Evolutionary conservation across 2,329 filamentous ascomycete genomes (phyloP), one percentile per base, ranked within the genome.

Genomic region (Arthrobotrys sphaeroides): DNA sequence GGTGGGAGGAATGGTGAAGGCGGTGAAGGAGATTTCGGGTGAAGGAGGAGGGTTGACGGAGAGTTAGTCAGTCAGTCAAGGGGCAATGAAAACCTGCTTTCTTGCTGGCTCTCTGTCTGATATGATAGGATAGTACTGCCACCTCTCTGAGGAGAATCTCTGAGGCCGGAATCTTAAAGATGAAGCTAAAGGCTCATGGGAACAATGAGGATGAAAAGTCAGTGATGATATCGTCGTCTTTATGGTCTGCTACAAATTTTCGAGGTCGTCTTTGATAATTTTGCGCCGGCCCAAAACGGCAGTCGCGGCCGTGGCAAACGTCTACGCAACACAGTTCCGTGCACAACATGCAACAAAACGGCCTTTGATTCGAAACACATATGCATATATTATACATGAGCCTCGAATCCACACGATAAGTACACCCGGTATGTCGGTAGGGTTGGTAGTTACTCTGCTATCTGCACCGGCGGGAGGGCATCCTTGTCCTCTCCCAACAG

Each of bases 401-500:
- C n/a, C n/a, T n/a, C n/a, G n/a, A n/a, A n/a, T n/a, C n/a, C n/a
- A n/a, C n/a, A n/a, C n/a, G n/a, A n/a, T n/a, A n/a, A n/a, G n/a
- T n/a, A n/a, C n/a, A n/a, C n/a, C n/a, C n/a, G n/a, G n/a, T n/a
- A n/a, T n/a, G n/a, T n/a, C n/a, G n/a, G 28, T 33, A 5, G 28
- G 10, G 28, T 33, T 5, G 10, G 28, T 33, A 24, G 16, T n/a
- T 49, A 73, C 13, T 73, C 69, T 57, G 83, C 81, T 65, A 77
- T 80, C 43, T 83, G 81, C 61, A 81, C 79, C 45, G 82, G 82
- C 0, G 86, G 87, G 76, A 88, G 74, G 84, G 82, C 45, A 87
- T 87, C 40, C 90, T 78, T 78, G 90, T 89, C 67, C 82, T 83
- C 42, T 83, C 47, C 62, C 2, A 18, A 26, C 9, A 62, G 36